Evolutionary conservation across 2,329 filamentous ascomycete genomes (phyloP).

Genomic region (Stachybotrys chartarum): DNA sequence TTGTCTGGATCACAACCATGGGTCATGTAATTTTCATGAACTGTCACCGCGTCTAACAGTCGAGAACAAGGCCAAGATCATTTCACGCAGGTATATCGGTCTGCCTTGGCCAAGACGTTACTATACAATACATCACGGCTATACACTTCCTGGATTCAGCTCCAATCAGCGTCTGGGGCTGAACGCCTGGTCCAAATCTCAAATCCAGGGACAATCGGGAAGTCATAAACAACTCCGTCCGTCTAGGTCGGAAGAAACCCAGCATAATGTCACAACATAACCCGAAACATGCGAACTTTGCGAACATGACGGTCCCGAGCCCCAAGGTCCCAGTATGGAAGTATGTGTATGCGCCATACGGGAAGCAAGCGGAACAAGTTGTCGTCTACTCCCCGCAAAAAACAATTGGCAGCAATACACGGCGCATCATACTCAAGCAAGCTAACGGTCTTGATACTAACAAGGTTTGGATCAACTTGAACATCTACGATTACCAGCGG

Average conservation of each 20-base stretch:
- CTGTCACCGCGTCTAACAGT: too few species aligned
- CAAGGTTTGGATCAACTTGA: conserved; percentile 8
- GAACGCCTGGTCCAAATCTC: too few species aligned
- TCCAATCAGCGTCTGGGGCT: too few species aligned
- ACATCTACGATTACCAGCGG: conserved; percentile 5
- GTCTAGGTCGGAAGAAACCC: neutral
- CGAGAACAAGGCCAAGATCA: too few species aligned
- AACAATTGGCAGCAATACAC: neutral
- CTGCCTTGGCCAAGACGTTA: too few species aligned
- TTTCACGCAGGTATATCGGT: too few species aligned
- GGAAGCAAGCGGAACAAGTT: conserved; percentile 2
- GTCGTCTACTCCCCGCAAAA: conserved; percentile 9
- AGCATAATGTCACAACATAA: neutral
- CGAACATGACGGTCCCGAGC: neutral
- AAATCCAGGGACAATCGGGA: too few species aligned
- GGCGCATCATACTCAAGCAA: conserved; percentile 8
- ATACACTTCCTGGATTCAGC: too few species aligned
- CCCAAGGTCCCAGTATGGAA: conserved; percentile 9
- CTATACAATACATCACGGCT: too few species aligned
- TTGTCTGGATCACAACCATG: too few species aligned
- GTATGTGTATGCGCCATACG: conserved; percentile 6
- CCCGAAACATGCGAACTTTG: neutral
- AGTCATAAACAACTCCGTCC: neutral
- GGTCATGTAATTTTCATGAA: too few species aligned
- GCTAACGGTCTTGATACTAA: conserved; percentile 8